phyloP scores from a whole-genome alignment of 2,329 filamentous ascomycete genomes.

The Talaromyces marneffei region DNA sequence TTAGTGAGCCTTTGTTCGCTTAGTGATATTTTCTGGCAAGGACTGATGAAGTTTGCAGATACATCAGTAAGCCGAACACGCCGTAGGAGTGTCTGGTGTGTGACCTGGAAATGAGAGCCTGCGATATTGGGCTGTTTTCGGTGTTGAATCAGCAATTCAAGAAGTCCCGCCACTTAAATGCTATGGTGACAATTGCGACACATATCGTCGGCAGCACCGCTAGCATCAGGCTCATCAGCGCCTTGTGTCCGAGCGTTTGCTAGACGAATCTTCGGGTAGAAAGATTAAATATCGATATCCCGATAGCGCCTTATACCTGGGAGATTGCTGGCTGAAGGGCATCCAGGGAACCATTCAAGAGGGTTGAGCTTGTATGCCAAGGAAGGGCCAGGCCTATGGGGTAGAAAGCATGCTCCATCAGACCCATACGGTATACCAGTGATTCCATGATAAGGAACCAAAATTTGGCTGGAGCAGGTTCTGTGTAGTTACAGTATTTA shows the following conservation, averaged over 20 bases:
- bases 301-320: not conserved
- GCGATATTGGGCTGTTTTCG: not conserved
- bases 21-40: not conserved
- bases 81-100: not conserved
- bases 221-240: too few species aligned
- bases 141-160: too few species aligned
- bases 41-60: not conserved
- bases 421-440: too few species aligned
- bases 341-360: not conserved
- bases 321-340: not conserved
- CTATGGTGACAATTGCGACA: not conserved
- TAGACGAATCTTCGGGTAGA: not conserved
- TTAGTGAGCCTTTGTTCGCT: not conserved
- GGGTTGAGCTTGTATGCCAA: not conserved
- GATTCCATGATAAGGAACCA: not conserved
- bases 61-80: not conserved
- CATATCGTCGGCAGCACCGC: not conserved
- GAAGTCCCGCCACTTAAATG: too few species aligned
- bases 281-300: not conserved
- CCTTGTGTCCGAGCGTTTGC: not conserved
- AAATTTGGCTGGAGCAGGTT: not conserved
- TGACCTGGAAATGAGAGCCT: too few species aligned
- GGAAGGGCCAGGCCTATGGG: not conserved
- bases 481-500: not conserved
- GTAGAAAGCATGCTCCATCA: not conserved